Base-by-base conservation (phyloP, 768 basidiomycete genomes). In the Mycena maculata region DNA sequence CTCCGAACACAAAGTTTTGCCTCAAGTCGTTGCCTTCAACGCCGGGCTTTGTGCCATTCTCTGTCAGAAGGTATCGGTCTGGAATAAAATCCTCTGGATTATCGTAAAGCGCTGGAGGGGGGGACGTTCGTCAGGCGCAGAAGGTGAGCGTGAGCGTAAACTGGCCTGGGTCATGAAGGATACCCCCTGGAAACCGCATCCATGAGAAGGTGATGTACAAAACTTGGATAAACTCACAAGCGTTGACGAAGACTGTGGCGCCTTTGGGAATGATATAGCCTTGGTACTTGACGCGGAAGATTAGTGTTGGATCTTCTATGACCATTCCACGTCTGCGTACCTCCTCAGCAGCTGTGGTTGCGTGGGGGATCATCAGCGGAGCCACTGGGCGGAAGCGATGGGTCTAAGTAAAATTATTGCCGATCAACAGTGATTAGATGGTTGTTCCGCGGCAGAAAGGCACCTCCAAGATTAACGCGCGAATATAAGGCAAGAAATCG, bases 381-480 rank as follows among this genome's bases (percentile, higher is more conserved):
- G 48, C 25, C 0, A 62, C 41, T 1, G 66, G 66, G 8, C 66
- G 60, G 48, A 63, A 67, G 16, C 66, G 47, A 63, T 67, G 66
- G 5, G 47, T 53, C 66, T 67, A n/a, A 23, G 48, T 20, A 12
- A 22, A 27, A 22, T 5, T 25, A 9, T 4, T 33, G 15, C 31
- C 3, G 38, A 16, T 11, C 4, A 53, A 22, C 4, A 1, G 2
- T 12, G 2, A 23, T 38, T 20, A 38, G 22, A 36, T 13, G 8
- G 13, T 6, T 36, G 6, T 22, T 45, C 7, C n/a, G 23, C 4
- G 12, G 25, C 1, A 25, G 23, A 28, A 55, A 63, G 55, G 3
- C 44, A 75, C 70, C 57, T 77, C 76, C 39, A 64, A 38, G 56
- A 70, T 68, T 23, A 74, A 36, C 1, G 74, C 76, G 7, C 73